These are phyloP conservation scores for Corymbia calophylla DNA, from an alignment of 441 rosid genomes.

Conservation along the genomic window DNA sequence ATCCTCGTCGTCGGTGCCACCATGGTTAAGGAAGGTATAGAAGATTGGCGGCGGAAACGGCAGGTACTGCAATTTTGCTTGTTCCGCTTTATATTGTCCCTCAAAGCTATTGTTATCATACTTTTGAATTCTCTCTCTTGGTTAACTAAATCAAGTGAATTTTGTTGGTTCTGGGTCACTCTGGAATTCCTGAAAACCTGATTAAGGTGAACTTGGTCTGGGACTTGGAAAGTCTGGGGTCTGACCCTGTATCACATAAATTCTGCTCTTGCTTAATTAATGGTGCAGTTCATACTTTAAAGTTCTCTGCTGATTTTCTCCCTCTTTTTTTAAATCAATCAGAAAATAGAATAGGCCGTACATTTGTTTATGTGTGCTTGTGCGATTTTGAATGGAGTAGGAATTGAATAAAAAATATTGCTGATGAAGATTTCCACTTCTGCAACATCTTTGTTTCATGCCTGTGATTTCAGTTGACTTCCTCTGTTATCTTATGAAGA, in stretches of 20 bases:
- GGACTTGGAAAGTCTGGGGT: background rate
- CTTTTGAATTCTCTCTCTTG: background rate
- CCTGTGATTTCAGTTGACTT: background rate
- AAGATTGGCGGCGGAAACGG: slow-evolving; percentile 62
- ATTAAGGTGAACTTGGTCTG: background rate
- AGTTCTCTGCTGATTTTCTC: background rate
- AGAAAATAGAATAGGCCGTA: background rate
- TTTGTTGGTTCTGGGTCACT: background rate
- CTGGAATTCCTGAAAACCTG: background rate
- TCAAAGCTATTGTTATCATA: background rate
- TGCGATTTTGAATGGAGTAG: background rate
- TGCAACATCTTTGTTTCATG: background rate
- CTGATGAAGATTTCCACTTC: background rate
- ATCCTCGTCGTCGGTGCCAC: slow-evolving; percentile 52
- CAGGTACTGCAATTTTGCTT: slow-evolving; percentile 29
- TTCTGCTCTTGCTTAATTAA: background rate
- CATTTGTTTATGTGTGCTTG: background rate
- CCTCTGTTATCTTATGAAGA: background rate
- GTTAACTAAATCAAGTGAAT: background rate
- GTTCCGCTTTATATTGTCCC: background rate
- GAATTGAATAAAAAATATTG: background rate
- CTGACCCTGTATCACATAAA: background rate
- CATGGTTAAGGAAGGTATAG: slow-evolving; percentile 69
- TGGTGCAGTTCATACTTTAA: background rate
- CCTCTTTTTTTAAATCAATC: background rate